A percentile compares a stretch with the other conserved stretches of the same genome.
Conservation (phyloP, 805 yeast genomes). For the Clavispora carvajalis region DNA sequence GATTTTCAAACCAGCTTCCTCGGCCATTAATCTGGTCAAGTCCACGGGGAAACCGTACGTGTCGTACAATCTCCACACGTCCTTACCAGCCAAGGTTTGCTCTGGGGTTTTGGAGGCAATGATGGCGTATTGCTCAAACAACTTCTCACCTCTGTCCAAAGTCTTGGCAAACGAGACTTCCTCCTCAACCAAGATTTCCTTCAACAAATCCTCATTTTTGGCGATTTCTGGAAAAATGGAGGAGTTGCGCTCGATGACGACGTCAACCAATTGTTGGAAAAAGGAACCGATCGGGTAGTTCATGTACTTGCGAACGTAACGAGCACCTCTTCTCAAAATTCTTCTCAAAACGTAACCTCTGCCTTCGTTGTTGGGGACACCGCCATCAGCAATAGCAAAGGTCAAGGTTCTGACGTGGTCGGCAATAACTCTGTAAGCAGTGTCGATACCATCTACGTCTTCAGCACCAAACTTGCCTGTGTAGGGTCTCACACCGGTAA, state of each 20-base stretch:
- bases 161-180: conserved; percentile 94
- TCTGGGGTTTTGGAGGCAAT: conserved; percentile 71
- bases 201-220: conserved; percentile 64
- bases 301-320: conserved; percentile 95
- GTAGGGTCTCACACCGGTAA: conserved; percentile 89
- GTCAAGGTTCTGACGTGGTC: conserved; percentile 97
- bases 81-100: conserved; percentile 81
- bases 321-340: conserved; percentile 94
- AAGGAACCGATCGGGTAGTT: conserved; percentile 92
- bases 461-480: conserved; percentile 90
- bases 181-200: conserved; percentile 92
- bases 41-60: conserved; percentile 99
- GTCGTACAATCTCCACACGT: conserved; percentile 97
- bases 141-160: conserved; percentile 94
- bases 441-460: conserved; percentile 91
- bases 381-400: conserved; percentile 96
- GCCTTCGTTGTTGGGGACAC: conserved; percentile 98
- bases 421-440: conserved; percentile 96
- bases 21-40: conserved; percentile 96
- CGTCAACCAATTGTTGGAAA: conserved; percentile 88
- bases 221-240: conserved; percentile 90
- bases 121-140: conserved; percentile 88
- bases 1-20: conserved; percentile 88
- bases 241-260: conserved; percentile 80
- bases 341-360: conserved; percentile 98